Conservation (phyloP, 2,329 filamentous ascomycete species). For the Xylariaceae sp. region DNA sequence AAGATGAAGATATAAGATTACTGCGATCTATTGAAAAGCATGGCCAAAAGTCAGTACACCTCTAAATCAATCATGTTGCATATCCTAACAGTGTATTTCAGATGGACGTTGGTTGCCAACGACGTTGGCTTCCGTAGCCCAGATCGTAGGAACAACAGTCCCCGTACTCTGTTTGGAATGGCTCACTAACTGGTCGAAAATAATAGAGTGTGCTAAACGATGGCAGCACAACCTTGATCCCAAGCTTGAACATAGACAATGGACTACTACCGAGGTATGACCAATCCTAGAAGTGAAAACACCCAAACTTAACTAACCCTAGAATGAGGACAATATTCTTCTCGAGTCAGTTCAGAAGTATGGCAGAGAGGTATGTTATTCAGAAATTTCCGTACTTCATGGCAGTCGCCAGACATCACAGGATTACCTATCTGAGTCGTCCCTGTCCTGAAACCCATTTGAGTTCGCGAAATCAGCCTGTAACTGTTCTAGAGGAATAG, state of each 20-base stretch:
- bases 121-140: slow-evolving; percentile 45
- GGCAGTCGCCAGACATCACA: no score
- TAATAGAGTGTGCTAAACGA: slow-evolving; percentile 52
- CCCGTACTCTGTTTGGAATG: not conserved
- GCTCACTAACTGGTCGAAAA: not conserved
- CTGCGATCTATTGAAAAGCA: slow-evolving; percentile 45
- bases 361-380: slow-evolving; percentile 33
- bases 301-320: no score
- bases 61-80: no score
- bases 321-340: no score
- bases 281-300: no score
- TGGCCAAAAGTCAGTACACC: slow-evolving; percentile 43
- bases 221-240: slow-evolving; percentile 54
- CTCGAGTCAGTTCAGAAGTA: slow-evolving; percentile 26
- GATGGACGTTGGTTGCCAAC: slow-evolving; percentile 51
- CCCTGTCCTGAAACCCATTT: no score
- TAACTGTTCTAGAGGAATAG: no score
- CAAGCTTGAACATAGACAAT: slow-evolving; percentile 41
- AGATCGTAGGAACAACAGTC: slow-evolving; percentile 28
- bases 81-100: slow-evolving; percentile 27
- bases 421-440: no score
- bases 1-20: slow-evolving; percentile 33
- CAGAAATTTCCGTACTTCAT: no score
- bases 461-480: no score
- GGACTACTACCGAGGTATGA: slow-evolving; percentile 36